Evolutionary conservation across 73 alveolate genomes (phyloP).

Genomic region (Paraurostyla sp.): DNA sequence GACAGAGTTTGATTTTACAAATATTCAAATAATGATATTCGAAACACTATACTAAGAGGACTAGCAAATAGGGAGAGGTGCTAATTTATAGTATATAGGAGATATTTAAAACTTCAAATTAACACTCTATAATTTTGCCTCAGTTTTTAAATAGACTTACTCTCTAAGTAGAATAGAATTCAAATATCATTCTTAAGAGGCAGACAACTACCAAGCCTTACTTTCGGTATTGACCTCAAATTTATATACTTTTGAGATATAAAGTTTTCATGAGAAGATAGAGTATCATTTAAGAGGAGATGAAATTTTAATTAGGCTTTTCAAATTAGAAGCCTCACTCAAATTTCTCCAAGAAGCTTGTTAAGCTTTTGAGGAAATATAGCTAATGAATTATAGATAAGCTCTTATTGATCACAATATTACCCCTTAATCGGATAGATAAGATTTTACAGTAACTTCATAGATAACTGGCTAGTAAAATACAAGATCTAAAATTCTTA

Average conservation of each 20-base stretch:
- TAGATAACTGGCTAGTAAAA: background rate
- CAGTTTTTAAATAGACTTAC: background rate
- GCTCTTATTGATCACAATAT: background rate
- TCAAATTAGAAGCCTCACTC: background rate
- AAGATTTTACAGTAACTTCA: background rate
- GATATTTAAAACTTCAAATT: conserved; percentile 21
- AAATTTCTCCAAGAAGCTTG: conserved; percentile 9
- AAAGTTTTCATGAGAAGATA: conserved; percentile 19
- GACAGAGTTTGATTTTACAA: conserved; percentile 35
- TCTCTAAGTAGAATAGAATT: conserved; percentile 29
- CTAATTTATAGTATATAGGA: background rate
- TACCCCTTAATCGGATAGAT: background rate
- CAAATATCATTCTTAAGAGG: background rate
- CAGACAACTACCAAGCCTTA: background rate
- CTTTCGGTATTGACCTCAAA: conserved; percentile 10
- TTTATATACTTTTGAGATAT: background rate
- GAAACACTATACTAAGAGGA: background rate
- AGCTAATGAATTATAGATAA: background rate
- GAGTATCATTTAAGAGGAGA: conserved; percentile 5
- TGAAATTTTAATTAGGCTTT: background rate
- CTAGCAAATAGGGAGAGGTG: background rate
- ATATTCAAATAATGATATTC: background rate
- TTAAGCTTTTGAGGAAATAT: background rate
- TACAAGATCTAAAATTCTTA: background rate
- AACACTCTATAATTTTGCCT: conserved; percentile 6